Conservation (phyloP, 352 stramenopile genomes). For the Globisporangium abappressorium region DNA sequence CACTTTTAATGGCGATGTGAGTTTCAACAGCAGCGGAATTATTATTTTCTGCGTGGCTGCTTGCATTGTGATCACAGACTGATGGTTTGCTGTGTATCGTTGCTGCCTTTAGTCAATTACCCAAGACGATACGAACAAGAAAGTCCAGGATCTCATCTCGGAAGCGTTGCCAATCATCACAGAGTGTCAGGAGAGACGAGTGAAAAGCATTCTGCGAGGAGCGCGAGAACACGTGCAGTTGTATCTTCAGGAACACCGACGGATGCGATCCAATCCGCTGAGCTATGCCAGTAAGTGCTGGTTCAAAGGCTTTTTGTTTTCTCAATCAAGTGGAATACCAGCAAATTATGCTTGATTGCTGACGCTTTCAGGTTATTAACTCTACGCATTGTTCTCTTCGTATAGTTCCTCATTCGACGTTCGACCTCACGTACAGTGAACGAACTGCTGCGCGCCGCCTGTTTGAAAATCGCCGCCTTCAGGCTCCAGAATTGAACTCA, state of each 20-base stretch:
- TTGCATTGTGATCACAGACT: neutral
- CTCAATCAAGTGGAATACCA: neutral
- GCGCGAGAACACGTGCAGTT: conserved; percentile 12
- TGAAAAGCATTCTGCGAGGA: conserved; percentile 16
- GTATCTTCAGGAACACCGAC: conserved; percentile 14
- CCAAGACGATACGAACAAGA: conserved; percentile 14
- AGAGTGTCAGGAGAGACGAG: conserved; percentile 14
- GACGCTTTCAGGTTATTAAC: neutral
- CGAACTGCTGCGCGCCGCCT: conserved; percentile 27
- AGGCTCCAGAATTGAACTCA: conserved; percentile 23
- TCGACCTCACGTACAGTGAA: conserved; percentile 24
- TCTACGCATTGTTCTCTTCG: neutral
- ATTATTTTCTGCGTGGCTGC: neutral
- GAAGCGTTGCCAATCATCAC: conserved; percentile 13
- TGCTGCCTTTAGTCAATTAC: conserved; percentile 3
- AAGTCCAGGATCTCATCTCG: conserved; percentile 16
- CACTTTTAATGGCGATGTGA: conserved; percentile 39
- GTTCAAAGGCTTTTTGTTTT: neutral
- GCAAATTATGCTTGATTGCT: neutral
- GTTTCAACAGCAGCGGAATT: neutral
- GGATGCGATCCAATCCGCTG: conserved; percentile 3
- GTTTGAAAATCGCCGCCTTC: conserved; percentile 16
- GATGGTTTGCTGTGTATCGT: neutral
- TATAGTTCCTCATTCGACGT: conserved; percentile 15
- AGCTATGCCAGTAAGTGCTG: conserved; percentile 14